A percentile compares a stretch with the other conserved stretches of the same genome.
These are phyloP conservation scores for Candida chauliodis DNA, from an alignment of 805 yeast species.

Conservation along the genomic window DNA sequence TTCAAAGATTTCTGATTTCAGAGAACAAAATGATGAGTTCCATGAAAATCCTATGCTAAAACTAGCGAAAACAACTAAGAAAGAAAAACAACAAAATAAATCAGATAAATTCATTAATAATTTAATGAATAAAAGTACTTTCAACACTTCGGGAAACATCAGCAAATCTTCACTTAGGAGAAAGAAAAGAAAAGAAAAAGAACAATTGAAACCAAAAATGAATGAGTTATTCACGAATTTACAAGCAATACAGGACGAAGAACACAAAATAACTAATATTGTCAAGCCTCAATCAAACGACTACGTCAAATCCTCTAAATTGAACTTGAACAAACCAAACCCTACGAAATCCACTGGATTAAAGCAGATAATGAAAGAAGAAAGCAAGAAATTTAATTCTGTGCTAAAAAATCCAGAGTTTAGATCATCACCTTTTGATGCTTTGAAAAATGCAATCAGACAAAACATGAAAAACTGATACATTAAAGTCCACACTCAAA, in stretches of 20 bases:
- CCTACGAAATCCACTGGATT: slow-evolving; percentile 38
- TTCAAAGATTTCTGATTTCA: slow-evolving; percentile 26
- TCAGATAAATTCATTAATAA: slow-evolving; percentile 33
- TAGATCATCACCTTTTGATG: slow-evolving; percentile 58
- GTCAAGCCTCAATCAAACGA: slow-evolving; percentile 11
- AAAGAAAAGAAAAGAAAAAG: slow-evolving; percentile 56
- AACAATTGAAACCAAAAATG: slow-evolving; percentile 65
- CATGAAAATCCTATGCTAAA: slow-evolving; percentile 51
- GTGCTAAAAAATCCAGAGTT: slow-evolving; percentile 55
- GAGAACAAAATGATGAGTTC: slow-evolving; percentile 15
- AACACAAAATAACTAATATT: slow-evolving; percentile 10
- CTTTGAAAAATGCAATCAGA: slow-evolving; percentile 55
- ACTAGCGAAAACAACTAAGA: slow-evolving; percentile 49
- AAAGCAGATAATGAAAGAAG: slow-evolving; percentile 52
- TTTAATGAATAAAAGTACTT: slow-evolving; percentile 23
- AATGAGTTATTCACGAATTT: slow-evolving; percentile 57
- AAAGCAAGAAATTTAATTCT: slow-evolving; percentile 54
- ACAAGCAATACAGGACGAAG: slow-evolving; percentile 17
- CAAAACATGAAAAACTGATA: slow-evolving; percentile 16
- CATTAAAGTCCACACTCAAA: too few species aligned
- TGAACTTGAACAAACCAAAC: slow-evolving; percentile 46
- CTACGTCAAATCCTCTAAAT: slow-evolving; percentile 21
- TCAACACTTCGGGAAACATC: slow-evolving; percentile 42
- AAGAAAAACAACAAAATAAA: slow-evolving; percentile 45
- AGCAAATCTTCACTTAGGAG: slow-evolving; percentile 67